Evolutionary conservation across 108 stramenopile genomes (phyloP).

Genomic region (Fistulifera pelliculosa): DNA sequence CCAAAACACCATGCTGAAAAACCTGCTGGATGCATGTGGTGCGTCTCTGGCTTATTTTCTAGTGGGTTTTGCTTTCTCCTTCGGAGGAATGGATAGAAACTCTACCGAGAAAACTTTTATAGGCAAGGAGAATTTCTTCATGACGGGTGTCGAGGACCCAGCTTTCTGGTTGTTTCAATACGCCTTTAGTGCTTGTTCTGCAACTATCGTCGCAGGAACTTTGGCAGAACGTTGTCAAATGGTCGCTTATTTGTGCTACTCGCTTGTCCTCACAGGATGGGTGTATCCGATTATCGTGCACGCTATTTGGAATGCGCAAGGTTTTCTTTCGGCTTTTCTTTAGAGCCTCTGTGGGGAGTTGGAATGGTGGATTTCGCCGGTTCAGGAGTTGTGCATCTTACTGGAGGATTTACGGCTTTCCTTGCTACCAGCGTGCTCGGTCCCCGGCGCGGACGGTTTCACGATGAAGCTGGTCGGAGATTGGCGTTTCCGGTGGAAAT

Average conservation of each 20-base stretch:
- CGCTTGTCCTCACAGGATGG: constrained; percentile 59
- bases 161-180: constrained; percentile 58
- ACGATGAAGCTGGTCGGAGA: constrained; percentile 58
- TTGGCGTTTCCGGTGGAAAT: constrained; percentile 56
- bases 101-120: constrained; percentile 37
- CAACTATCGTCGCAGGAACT: constrained; percentile 69
- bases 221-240: constrained; percentile 72
- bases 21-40: constrained; percentile 83
- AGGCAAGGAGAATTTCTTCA: constrained; percentile 77
- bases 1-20: constrained; percentile 85
- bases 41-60: constrained; percentile 63
- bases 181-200: constrained; percentile 61
- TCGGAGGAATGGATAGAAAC: constrained; percentile 36
- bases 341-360: constrained; percentile 51
- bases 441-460: constrained; percentile 74
- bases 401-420: constrained; percentile 81
- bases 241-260: constrained; percentile 71
- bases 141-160: constrained; percentile 68
- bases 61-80: constrained; percentile 82
- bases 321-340: constrained; percentile 43
- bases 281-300: constrained; percentile 86
- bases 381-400: constrained; percentile 86
- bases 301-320: constrained; percentile 68
- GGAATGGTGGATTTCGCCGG: constrained; percentile 93
- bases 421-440: constrained; percentile 78